Percentiles rank a stretch among this genome's conserved stretches.
These are phyloP conservation scores for Heliamphora exappendiculata DNA, from an alignment of 148 eudicot species.

Conservation along the genomic window DNA sequence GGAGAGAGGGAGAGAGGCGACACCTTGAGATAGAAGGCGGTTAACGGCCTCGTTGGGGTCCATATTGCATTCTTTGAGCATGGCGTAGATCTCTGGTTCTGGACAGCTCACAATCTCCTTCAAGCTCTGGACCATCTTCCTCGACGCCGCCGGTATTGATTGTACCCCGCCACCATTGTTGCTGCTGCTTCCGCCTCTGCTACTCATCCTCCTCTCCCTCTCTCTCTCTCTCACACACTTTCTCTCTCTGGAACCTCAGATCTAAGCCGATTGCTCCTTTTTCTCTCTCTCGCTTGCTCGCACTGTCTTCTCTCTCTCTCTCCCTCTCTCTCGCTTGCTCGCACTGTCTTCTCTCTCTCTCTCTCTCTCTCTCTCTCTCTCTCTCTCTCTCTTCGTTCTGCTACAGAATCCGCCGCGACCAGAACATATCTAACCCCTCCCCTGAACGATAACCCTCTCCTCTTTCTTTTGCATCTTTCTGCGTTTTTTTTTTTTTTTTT, in stretches of 20 bases:
- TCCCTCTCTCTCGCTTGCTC: no score
- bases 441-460: constrained; percentile 8
- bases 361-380: not conserved
- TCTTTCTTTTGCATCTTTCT: not conserved
- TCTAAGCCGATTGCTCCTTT: not conserved
- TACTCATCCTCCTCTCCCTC: constrained; percentile 30
- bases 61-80: constrained; percentile 91
- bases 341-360: not conserved
- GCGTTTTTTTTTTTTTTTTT: not conserved
- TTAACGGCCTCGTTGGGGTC: constrained; percentile 90
- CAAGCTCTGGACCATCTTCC: constrained; percentile 66
- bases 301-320: constrained; percentile 12
- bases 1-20: not conserved
- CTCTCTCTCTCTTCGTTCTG: constrained; percentile 12
- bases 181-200: constrained; percentile 16
- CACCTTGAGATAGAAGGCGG: constrained; percentile 87
- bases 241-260: constrained; percentile 8
- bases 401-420: constrained; percentile 4
- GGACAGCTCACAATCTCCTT: constrained; percentile 84
- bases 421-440: not conserved
- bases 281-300: not conserved
- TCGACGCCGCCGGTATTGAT: constrained; percentile 53
- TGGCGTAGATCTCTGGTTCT: constrained; percentile 83
- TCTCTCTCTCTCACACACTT: no score
- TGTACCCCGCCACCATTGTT: constrained; percentile 28